Evolutionary conservation across 1,284 basidiomycete genomes (phyloP), one percentile per base, ranked within the genome.

Genomic region (Leccinum solheimii): DNA sequence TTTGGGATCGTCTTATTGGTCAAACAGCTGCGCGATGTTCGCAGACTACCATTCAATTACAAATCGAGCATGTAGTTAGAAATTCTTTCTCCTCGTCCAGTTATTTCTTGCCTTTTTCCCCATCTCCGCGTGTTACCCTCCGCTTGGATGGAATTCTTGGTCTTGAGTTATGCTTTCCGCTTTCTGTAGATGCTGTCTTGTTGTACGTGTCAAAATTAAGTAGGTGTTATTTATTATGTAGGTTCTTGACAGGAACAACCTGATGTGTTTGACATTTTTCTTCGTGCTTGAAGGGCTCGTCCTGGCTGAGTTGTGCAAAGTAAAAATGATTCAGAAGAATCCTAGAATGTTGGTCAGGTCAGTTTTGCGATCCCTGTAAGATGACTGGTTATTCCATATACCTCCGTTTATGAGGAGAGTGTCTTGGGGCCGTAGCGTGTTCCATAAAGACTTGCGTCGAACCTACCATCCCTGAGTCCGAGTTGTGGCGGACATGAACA

Each of bases 1-100:
- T 67, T 69, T 64, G 62, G 67, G 79, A 79, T 78, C 77, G 68
- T 67, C 64, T 80, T 81, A 73, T 70, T 75, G 77, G 79, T 80
- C 74, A 79, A 80, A 80, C 71, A 77, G 69, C 69, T 62, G 69
- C 62, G 59, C 68, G 74, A 59, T 56, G 69, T 65, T 56, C 6
- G 64, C 62, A 67, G 66, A 69, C 34, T 70, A 60, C n/a, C 7
- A 50, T 62, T 67, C 60, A 60, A 65, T 73, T 49, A 45, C 68
- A 59, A 62, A 59, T 62, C 56, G 65, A 48, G 59, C 55, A 52
- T 55, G 19, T 21, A 10, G 27, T 51, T 59, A 8, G 36, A 51
- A n/a, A 2, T 43, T 23, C 19, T 51, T 59, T 51, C 9, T 6
- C 8, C 5, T 32, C 26, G 36, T 57, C 45, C 49, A 36, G 36